These are phyloP conservation scores for Ophiostoma triangulosporum DNA, from an alignment of 2,329 filamentous ascomycete species.

Conservation along the genomic window DNA sequence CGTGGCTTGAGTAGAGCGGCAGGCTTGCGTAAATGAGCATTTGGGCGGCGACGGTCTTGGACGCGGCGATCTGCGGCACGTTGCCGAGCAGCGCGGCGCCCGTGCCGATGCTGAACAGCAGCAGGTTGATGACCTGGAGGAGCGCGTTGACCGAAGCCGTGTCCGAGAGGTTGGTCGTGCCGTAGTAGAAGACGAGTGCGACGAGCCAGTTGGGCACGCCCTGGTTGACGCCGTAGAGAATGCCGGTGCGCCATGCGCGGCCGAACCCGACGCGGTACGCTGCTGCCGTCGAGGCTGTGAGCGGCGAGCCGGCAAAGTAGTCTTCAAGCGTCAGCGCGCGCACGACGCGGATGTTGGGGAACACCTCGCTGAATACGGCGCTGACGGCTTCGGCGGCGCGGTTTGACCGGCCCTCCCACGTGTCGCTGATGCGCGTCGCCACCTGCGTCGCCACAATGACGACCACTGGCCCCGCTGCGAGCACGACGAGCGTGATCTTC, in stretches of 20 bases:
- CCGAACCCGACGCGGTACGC: constrained; percentile 49
- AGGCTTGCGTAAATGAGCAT: constrained; percentile 59
- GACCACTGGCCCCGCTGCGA: constrained; percentile 55
- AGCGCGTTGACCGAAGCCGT: constrained; percentile 41
- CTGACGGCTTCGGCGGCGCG: constrained; percentile 45
- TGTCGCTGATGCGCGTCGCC: constrained; percentile 50
- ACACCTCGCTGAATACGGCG: constrained; percentile 57
- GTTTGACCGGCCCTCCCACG: constrained; percentile 60
- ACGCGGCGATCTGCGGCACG: constrained; percentile 68
- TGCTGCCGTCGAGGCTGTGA: constrained; percentile 34
- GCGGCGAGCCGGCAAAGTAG: constrained; percentile 51
- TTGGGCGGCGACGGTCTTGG: constrained; percentile 57
- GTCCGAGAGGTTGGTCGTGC: constrained; percentile 45
- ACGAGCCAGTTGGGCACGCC: constrained; percentile 57
- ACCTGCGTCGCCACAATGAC: constrained; percentile 52
- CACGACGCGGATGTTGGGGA: constrained; percentile 68
- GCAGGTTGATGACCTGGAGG: constrained; percentile 63
- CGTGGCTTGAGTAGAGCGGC: constrained; percentile 38
- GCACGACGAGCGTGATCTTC: constrained; percentile 65
- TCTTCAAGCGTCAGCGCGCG: constrained; percentile 59
- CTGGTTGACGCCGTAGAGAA: constrained; percentile 67
- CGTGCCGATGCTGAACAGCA: constrained; percentile 72
- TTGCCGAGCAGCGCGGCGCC: constrained; percentile 55
- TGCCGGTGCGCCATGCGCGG: constrained; percentile 52
- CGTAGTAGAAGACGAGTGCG: constrained; percentile 76